Percentiles rank a stretch among this genome's conserved stretches.
phyloP scores from a whole-genome alignment of 177 flowering plant genomes.

The Telopea speciosissima region DNA sequence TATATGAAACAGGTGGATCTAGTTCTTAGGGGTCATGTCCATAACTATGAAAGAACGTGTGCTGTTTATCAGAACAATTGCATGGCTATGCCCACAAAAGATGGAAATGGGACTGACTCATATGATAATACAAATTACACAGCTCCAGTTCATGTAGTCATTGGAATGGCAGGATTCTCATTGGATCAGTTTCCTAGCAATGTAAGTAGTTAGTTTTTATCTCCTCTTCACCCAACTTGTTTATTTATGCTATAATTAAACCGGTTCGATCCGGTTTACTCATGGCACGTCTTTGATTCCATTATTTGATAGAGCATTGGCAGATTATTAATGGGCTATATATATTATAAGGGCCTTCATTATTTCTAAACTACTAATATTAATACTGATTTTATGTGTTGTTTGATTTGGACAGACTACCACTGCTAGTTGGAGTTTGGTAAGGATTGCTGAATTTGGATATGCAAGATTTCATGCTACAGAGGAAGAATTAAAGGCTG shows the following conservation, averaged over 20 bases:
- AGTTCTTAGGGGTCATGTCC: conserved; percentile 79
- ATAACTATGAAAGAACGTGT: conserved; percentile 87
- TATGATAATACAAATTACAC: conserved; percentile 50
- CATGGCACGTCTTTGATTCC: too few relatives aligned
- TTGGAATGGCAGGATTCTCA: conserved; percentile 88
- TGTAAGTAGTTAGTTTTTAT: conserved; percentile 29
- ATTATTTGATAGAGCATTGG: too few relatives aligned
- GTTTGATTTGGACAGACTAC: conserved; percentile 21
- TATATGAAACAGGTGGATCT: conserved; percentile 39
- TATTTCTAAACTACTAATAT: too few relatives aligned
- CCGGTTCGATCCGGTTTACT: too few relatives aligned
- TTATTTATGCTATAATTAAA: too few relatives aligned
- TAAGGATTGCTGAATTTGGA: conserved; percentile 55
- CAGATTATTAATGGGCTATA: too few relatives aligned
- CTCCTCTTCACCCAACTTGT: too few relatives aligned
- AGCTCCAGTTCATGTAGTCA: conserved; percentile 77
- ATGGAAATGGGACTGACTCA: conserved; percentile 49
- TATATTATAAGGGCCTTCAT: too few relatives aligned
- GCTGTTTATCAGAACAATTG: conserved; percentile 43
- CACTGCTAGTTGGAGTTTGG: conserved; percentile 47
- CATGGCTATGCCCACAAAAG: conserved; percentile 54
- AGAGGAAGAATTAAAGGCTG: conserved; percentile 35
- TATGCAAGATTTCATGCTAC: conserved; percentile 60
- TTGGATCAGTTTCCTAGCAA: conserved; percentile 41
- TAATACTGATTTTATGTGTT: too few relatives aligned